Evolutionary conservation across 495 filamentous ascomycete genomes (phyloP), one percentile per base, ranked within the genome.

Genomic region (Neurospora sp.): DNA sequence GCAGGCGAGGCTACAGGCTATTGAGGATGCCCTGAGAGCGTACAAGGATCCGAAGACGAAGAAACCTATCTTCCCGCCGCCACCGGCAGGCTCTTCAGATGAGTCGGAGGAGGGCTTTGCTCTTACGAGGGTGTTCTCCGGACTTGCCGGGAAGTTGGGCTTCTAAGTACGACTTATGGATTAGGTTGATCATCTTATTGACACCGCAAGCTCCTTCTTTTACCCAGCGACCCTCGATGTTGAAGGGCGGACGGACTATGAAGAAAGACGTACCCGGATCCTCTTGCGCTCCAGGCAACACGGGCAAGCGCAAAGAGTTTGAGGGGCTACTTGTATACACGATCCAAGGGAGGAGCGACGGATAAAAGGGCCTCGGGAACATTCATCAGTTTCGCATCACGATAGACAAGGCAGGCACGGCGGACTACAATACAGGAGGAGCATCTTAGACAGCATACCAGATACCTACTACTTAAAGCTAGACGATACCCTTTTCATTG

Each of bases 1-100:
- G 20, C 85, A 88, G 18, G 86, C 83, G 71, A 85, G 91, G 61
- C 80, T 94, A n/a, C 81, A 88, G 14, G 84, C 85, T 20, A 79
- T 95, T 71, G 92, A 93, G 78, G 89, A 91, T 72, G 91, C 91
- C 71, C 74, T 94, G 71, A 80, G 92, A 44, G 82, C 83, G 20
- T 82, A 90, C 73, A 88, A 88, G 74, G 85, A 87, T 45, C 83
- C 83, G 5, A 86, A 82, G 76, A 85, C 82, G 9, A 86, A 88
- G 74, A 80, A 80, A 75, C 83, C 82, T 3, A 74, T 85, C 41
- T 72, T 85, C 35, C 79, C 81, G 20, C 68, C 75, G 1, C 73
- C 79, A 4, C 69, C 71, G 10, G 69, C 74, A 31, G 70, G 69
- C n/a, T 61, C 74, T 16, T 72, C 68, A 76, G 39, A 16, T 48